These are phyloP conservation scores for Eucalyptus polybractea DNA, from an alignment of 345 rosid genomes.

Conservation along the genomic window DNA sequence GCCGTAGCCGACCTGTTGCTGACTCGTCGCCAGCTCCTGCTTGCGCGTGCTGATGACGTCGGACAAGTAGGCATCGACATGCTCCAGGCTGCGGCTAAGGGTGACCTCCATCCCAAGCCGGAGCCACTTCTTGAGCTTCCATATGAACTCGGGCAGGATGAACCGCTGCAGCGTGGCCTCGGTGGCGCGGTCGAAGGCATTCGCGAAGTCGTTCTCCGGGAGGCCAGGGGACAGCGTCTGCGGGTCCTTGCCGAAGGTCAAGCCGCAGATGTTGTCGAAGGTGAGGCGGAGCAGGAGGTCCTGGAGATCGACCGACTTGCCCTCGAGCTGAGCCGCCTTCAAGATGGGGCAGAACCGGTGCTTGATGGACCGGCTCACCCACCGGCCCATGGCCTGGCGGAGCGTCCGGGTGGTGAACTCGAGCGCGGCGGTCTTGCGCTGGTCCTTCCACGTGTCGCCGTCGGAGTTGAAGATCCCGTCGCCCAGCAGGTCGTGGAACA, in stretches of 20 bases:
- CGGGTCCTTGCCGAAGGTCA: constrained; percentile 32
- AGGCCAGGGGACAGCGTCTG: constrained; percentile 18
- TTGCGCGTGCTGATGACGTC: constrained; percentile 22
- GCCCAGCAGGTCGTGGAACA: constrained; percentile 30
- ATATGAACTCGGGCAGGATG: constrained; percentile 17
- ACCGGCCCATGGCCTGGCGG: constrained; percentile 42
- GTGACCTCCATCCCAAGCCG: constrained; percentile 27
- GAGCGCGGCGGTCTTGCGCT: constrained; percentile 36
- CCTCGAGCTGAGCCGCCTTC: constrained; percentile 13
- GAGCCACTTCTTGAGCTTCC: constrained; percentile 23
- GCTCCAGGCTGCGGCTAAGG: constrained; percentile 13
- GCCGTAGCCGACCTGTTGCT: neutral
- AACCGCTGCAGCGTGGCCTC: constrained; percentile 32
- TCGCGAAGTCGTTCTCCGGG: constrained; percentile 21
- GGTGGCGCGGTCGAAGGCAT: constrained; percentile 30
- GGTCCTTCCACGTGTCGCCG: constrained; percentile 32
- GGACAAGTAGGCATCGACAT: constrained; percentile 16
- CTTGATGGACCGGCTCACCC: constrained; percentile 34
- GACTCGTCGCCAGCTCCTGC: constrained; percentile 14
- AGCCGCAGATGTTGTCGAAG: constrained; percentile 37
- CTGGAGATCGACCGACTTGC: constrained; percentile 21
- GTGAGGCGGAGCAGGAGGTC: constrained; percentile 34
- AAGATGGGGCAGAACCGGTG: constrained; percentile 24
- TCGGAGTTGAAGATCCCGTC: constrained; percentile 40
- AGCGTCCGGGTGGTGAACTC: constrained; percentile 39